Conservation (phyloP, 2,329 filamentous ascomycete genomes). For the Penicillium hordei region DNA sequence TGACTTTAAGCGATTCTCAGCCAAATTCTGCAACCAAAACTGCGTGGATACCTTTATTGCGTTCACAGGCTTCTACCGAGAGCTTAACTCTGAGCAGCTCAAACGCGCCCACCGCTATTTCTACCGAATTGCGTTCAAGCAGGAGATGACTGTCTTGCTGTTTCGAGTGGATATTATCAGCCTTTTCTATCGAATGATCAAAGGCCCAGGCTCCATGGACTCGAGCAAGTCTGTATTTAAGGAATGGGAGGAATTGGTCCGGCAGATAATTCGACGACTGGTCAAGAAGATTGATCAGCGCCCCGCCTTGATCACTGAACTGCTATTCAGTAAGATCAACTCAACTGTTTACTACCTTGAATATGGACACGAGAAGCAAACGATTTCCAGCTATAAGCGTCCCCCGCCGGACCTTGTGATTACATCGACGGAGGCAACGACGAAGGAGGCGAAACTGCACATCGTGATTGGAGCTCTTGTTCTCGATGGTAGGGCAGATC, state of each 20-base stretch:
- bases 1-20: conserved; percentile 81
- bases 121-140: conserved; percentile 91
- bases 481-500: conserved; percentile 73
- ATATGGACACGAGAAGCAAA: conserved; percentile 82
- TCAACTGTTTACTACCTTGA: conserved; percentile 83
- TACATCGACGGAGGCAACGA: conserved; percentile 64
- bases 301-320: conserved; percentile 81
- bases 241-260: conserved; percentile 88
- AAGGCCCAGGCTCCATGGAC: conserved; percentile 76
- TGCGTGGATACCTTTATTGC: conserved; percentile 86
- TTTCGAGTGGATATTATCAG: conserved; percentile 89
- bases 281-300: conserved; percentile 82
- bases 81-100: conserved; percentile 75
- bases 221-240: conserved; percentile 65
- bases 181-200: conserved; percentile 86
- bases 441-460: conserved; percentile 68
- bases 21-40: conserved; percentile 77
- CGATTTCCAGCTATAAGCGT: conserved; percentile 62
- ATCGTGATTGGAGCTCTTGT: conserved; percentile 78
- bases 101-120: conserved; percentile 94
- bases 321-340: conserved; percentile 91
- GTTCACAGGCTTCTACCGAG: conserved; percentile 76
- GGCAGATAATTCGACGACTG: conserved; percentile 78
- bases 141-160: conserved; percentile 83
- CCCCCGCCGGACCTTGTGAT: conserved; percentile 82